These are phyloP conservation scores for Globisporangium cederbergense DNA, from an alignment of 352 stramenopile genomes.

Conservation along the genomic window DNA sequence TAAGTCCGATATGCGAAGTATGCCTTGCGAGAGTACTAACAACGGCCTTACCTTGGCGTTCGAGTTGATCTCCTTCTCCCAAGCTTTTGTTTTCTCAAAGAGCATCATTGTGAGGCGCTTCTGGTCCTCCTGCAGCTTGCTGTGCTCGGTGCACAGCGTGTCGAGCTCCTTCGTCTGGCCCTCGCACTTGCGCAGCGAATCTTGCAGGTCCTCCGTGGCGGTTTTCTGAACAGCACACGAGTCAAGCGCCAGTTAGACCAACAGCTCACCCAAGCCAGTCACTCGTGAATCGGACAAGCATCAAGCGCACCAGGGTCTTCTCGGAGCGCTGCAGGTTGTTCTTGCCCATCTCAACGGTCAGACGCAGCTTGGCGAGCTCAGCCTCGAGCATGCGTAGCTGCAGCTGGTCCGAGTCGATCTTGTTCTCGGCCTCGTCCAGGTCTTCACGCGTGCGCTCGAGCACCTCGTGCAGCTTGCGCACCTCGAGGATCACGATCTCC, in stretches of 20 bases:
- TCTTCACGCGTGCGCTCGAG: constrained; percentile 44
- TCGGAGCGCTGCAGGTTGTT: constrained; percentile 44
- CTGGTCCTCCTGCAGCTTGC: constrained; percentile 45
- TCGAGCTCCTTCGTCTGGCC: constrained; percentile 34
- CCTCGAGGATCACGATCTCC: constrained; percentile 54
- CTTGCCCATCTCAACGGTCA: constrained; percentile 63
- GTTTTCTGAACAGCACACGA: constrained; percentile 33
- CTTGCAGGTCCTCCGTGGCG: constrained; percentile 48
- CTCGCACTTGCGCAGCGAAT: constrained; percentile 27
- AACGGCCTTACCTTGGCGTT: constrained; percentile 24
- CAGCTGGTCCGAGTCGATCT: constrained; percentile 67
- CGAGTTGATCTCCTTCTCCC: constrained; percentile 53
- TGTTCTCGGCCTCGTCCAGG: constrained; percentile 63
- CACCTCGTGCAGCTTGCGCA: constrained; percentile 46
- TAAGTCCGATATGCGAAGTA: not conserved
- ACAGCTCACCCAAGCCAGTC: not conserved
- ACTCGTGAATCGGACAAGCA: too few relatives aligned
- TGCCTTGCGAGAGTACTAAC: too few relatives aligned
- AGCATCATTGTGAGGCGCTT: constrained; percentile 51
- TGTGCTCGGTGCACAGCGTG: constrained; percentile 26
- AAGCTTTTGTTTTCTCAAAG: constrained; percentile 75
- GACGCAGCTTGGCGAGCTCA: constrained; percentile 56
- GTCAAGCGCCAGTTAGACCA: not conserved
- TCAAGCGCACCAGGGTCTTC: constrained; percentile 24
- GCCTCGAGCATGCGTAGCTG: constrained; percentile 60